A percentile compares a stretch with the other conserved stretches of the same genome.
Conservation (phyloP, 768 basidiomycete species). For the Fibroporia radiculosa region DNA sequence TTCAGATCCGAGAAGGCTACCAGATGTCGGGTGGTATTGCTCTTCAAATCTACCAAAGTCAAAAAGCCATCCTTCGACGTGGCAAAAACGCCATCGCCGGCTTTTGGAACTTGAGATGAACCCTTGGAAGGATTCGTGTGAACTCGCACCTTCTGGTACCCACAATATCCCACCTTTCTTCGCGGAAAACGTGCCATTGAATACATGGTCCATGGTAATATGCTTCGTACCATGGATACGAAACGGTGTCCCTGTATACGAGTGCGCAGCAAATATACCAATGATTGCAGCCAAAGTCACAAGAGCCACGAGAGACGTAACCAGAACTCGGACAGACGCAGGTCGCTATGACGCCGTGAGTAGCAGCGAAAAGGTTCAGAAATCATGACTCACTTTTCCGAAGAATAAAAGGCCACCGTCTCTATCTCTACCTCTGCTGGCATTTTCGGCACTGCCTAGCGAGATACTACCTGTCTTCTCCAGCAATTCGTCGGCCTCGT, state of each 20-base stretch:
- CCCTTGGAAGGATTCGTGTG: neutral
- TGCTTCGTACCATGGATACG: constrained; percentile 48
- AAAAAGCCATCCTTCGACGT: constrained; percentile 54
- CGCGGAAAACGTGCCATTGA: constrained; percentile 80
- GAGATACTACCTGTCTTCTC: constrained; percentile 34
- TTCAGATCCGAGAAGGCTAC: constrained; percentile 51
- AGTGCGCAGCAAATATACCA: constrained; percentile 69
- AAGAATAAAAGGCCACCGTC: constrained; percentile 27
- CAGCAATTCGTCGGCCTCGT: constrained; percentile 48
- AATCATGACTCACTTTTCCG: constrained; percentile 28
- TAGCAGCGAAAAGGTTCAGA: neutral
- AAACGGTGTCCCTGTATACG: constrained; percentile 54
- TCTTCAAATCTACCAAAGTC: constrained; percentile 73
- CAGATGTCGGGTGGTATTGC: constrained; percentile 57
- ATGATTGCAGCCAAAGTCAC: constrained; percentile 58
- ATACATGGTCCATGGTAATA: constrained; percentile 84
- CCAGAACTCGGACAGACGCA: constrained; percentile 51
- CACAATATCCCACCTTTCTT: constrained; percentile 52
- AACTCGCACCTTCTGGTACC: constrained; percentile 80
- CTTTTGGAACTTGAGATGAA: constrained; percentile 39
- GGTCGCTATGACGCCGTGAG: constrained; percentile 29
- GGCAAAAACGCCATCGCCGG: constrained; percentile 92
- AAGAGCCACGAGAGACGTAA: constrained; percentile 52
- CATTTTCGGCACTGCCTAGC: constrained; percentile 23
- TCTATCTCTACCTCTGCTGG: constrained; percentile 14